phyloP scores from a whole-genome alignment of 2,329 filamentous ascomycete genomes.

The Fusarium penzigii region DNA sequence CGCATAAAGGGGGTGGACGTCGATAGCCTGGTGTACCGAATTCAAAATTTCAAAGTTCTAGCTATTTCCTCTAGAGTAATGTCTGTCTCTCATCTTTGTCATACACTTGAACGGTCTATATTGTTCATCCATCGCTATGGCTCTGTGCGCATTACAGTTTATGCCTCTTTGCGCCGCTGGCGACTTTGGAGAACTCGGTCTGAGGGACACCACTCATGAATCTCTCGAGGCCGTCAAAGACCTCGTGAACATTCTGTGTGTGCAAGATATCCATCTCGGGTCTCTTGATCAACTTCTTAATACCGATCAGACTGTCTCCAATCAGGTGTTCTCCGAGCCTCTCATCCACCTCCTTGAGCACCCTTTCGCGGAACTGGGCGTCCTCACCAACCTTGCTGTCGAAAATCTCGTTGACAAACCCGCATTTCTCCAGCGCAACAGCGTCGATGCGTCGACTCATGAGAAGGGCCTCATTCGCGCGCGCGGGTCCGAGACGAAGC shows the following conservation, averaged over 20 bases:
- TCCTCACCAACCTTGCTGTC: conserved; percentile 56
- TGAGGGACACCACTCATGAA: conserved; percentile 82
- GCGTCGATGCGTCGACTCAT: conserved; percentile 79
- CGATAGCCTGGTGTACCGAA: background rate
- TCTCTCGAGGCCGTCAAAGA: conserved; percentile 79
- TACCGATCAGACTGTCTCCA: conserved; percentile 74
- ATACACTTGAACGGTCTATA: background rate
- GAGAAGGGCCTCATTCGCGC: conserved; percentile 90
- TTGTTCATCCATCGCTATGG: no score
- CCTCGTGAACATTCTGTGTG: conserved; percentile 77
- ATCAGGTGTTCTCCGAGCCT: conserved; percentile 78
- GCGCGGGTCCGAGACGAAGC: conserved; percentile 73
- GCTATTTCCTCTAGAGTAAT: background rate
- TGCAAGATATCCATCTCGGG: conserved; percentile 75
- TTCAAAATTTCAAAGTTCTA: background rate
- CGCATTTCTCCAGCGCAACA: conserved; percentile 71
- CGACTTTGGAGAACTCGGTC: conserved; percentile 83
- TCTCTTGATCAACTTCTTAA: conserved; percentile 79
- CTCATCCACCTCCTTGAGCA: conserved; percentile 80
- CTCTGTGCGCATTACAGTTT: conserved; percentile 63
- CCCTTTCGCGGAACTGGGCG: conserved; percentile 67
- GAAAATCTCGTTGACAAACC: conserved; percentile 87
- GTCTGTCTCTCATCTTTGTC: background rate
- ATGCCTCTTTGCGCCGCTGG: conserved; percentile 87
- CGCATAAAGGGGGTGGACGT: conserved; percentile 34